Base-by-base conservation (phyloP, 2,329 filamentous ascomycete species). In the Xylariaceae sp. region DNA sequence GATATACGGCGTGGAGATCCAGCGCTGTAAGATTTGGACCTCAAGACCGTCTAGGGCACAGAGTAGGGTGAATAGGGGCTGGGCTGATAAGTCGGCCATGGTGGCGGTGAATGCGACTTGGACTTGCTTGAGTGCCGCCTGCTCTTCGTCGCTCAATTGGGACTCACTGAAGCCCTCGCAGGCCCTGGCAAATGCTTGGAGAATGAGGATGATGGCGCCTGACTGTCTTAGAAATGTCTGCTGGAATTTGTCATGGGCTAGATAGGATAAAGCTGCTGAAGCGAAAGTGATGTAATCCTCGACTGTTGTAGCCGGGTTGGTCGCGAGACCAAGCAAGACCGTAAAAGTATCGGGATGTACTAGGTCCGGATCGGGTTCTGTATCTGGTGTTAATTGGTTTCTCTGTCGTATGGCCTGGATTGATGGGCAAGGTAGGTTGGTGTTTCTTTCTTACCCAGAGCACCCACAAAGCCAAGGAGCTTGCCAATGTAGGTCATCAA, bases 401-500 rank as follows among this genome's bases (percentile, higher is more conserved):
- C 37, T 42, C 30, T 37, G 29, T 19, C 19, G 19, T 19, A 19
- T 27, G 11, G 35, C 49, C 9, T 42, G n/a, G 35, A 43, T n/a
- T 30, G n/a, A 1, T 43, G 8, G 8, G 12, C 39, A 30, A 47
- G 55, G 19, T 45, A 27, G 43, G 40, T 11, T 1, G n/a, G 7
- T n/a, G 11, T 27, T 19, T 4, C 26, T 31, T 19, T 52, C 67
- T 44, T 67, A 78, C 77, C 71, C 65, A 83, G 80, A 1, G 69
- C 70, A 19, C 76, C 72, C 3, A 85, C 71, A 12, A 86, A 70
- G 26, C 74, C 74, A 2, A 86, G 68, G 26, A 84, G 74, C 65
- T 80, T 84, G 73, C 77, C 80, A 53, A 81, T 74, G 57, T 83
- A 76, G 43, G 71, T 72, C 34, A 84, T 67, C 32, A 79, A 73